phyloP scores from a whole-genome alignment of 176 grass and related monocot genomes.

The Phoenix roebelenii region DNA sequence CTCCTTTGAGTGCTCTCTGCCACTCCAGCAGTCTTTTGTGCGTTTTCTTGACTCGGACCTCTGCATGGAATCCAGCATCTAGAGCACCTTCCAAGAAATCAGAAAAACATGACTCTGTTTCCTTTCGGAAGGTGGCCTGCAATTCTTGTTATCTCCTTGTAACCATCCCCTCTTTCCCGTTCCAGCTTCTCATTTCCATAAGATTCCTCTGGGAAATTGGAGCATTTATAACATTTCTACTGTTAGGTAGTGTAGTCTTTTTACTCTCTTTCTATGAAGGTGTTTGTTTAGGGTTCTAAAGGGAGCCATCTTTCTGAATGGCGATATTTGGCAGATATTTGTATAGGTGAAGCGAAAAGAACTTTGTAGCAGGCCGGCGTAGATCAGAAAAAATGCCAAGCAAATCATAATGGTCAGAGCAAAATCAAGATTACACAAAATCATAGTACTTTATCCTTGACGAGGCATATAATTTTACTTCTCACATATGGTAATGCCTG shows the following conservation, averaged over 20 bases:
- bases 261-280: constrained; percentile 43
- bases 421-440: too few species aligned
- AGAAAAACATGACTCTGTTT: constrained; percentile 70
- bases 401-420: neutral
- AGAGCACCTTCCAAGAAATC: constrained; percentile 64
- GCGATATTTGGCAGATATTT: constrained; percentile 49
- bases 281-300: constrained; percentile 32
- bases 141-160: constrained; percentile 77
- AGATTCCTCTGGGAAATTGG: constrained; percentile 29
- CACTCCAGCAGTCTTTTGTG: constrained; percentile 24
- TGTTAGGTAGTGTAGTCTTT: constrained; percentile 40
- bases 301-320: constrained; percentile 38
- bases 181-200: constrained; percentile 44
- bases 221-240: constrained; percentile 26
- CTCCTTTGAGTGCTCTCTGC: constrained; percentile 35
- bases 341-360: constrained; percentile 64
- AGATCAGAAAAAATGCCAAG: constrained; percentile 76
- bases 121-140: constrained; percentile 41
- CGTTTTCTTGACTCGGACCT: constrained; percentile 26
- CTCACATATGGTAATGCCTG: too few species aligned
- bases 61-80: constrained; percentile 52
- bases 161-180: constrained; percentile 70
- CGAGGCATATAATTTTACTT: too few species aligned
- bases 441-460: too few species aligned
- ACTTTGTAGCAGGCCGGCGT: constrained; percentile 49